Conservation (phyloP, 495 filamentous ascomycete genomes). For the Cercophora sp. region DNA sequence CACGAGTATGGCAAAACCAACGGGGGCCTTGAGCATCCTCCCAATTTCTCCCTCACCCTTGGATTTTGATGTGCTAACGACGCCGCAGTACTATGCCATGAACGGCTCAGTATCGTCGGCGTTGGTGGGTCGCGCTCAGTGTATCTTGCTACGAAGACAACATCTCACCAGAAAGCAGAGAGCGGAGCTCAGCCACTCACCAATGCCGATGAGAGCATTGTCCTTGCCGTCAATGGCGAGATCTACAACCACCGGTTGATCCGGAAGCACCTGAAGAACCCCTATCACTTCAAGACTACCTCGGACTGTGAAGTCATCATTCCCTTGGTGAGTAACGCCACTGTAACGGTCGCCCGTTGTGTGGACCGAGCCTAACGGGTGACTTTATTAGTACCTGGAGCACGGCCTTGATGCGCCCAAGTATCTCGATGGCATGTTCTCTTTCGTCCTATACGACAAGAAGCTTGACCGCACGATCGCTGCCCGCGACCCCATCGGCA, state of each 20-base stretch:
- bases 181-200: conserved; percentile 92
- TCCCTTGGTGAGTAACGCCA: conserved; percentile 67
- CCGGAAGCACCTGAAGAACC: conserved; percentile 72
- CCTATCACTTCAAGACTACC: conserved; percentile 93
- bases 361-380: conserved; percentile 1
- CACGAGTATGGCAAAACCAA: conserved; percentile 65
- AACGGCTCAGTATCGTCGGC: conserved; percentile 95
- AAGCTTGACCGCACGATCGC: conserved; percentile 84
- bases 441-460: conserved; percentile 96
- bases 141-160: conserved; percentile 14
- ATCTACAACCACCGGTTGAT: conserved; percentile 98
- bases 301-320: conserved; percentile 98
- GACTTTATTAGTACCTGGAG: conserved; percentile 68
- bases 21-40: conserved; percentile 12
- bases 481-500: conserved; percentile 92
- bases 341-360: no score
- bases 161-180: conserved; percentile 53
- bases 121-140: conserved; percentile 63
- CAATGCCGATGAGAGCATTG: conserved; percentile 81
- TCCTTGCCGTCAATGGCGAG: conserved; percentile 96
- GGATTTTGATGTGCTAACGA: conserved; percentile 15
- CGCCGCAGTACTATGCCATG: conserved; percentile 83
- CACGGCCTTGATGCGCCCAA: conserved; percentile 91
- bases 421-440: conserved; percentile 98
- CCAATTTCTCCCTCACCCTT: background rate